Evolutionary conservation across 805 yeast species (phyloP).

Genomic region (Pichia manshurica): DNA sequence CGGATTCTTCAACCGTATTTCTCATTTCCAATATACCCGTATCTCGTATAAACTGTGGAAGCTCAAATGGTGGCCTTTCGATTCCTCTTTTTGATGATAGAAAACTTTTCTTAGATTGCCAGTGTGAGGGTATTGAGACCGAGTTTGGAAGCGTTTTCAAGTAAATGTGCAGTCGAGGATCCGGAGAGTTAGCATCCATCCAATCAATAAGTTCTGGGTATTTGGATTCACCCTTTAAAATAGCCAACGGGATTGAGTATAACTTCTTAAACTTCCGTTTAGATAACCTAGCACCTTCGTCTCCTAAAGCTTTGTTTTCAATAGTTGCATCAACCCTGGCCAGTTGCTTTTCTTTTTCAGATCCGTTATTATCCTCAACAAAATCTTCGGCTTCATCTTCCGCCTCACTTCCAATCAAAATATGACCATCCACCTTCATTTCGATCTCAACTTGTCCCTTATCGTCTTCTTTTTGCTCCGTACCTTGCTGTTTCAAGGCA

Average conservation of each 20-base stretch:
- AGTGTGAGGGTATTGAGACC: slow-evolving; percentile 77
- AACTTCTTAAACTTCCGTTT: slow-evolving; percentile 47
- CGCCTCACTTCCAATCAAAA: slow-evolving; percentile 13
- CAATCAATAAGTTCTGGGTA: slow-evolving; percentile 74
- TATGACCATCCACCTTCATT: slow-evolving; percentile 4
- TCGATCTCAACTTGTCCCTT: not conserved
- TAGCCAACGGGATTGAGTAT: slow-evolving; percentile 59
- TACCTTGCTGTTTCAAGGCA: too few relatives aligned
- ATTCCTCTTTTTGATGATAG: slow-evolving; percentile 59
- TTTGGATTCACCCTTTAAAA: slow-evolving; percentile 52
- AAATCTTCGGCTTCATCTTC: slow-evolving; percentile 5
- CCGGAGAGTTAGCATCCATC: slow-evolving; percentile 80
- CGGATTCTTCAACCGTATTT: slow-evolving; percentile 39
- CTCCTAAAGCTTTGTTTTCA: not conserved
- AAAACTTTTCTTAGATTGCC: slow-evolving; percentile 77
- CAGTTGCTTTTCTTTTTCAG: not conserved
- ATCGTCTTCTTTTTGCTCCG: not conserved
- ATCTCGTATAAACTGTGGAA: slow-evolving; percentile 71
- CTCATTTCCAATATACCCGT: slow-evolving; percentile 91
- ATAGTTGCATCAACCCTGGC: not conserved
- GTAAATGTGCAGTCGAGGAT: slow-evolving; percentile 60
- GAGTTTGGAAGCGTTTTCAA: slow-evolving; percentile 61
- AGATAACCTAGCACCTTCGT: slow-evolving; percentile 26
- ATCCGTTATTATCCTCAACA: not conserved
- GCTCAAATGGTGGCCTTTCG: slow-evolving; percentile 64